Evolutionary conservation across 164 flowering plant species (phyloP).

Genomic region (Stephania cephalantha): DNA sequence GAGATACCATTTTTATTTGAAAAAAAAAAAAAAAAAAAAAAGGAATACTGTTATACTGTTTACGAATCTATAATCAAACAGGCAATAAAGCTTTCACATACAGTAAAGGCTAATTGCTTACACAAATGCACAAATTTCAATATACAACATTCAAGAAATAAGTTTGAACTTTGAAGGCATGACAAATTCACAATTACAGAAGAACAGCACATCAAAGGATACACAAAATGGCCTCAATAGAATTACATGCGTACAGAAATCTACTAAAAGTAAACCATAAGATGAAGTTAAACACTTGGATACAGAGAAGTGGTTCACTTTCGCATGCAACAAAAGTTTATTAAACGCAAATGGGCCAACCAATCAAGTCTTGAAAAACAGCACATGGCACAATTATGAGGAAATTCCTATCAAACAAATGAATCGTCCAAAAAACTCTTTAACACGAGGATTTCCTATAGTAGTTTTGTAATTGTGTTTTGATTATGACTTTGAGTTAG

Average conservation of each 20-base stretch:
- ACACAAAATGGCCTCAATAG: not conserved
- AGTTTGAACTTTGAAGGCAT: not conserved
- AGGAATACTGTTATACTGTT: too few species aligned
- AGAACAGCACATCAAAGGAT: not conserved
- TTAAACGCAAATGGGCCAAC: too few species aligned
- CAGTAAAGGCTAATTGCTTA: not conserved
- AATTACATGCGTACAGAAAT: not conserved
- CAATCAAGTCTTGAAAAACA: not conserved
- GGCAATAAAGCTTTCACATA: not conserved
- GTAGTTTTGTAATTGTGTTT: too few species aligned
- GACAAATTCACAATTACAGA: not conserved
- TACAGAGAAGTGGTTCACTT: not conserved
- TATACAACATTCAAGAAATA: not conserved
- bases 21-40: too few species aligned
- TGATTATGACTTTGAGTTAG: too few species aligned
- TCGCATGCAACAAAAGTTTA: too few species aligned
- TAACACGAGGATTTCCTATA: too few species aligned
- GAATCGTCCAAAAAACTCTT: too few species aligned
- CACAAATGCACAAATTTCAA: not conserved
- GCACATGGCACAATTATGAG: not conserved
- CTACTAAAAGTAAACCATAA: not conserved
- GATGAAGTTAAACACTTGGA: not conserved
- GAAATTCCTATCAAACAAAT: not conserved
- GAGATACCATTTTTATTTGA: too few species aligned
- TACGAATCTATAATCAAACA: not conserved